These are phyloP conservation scores for Lablab purpureus DNA, from an alignment of 306 rosid species.

Conservation along the genomic window DNA sequence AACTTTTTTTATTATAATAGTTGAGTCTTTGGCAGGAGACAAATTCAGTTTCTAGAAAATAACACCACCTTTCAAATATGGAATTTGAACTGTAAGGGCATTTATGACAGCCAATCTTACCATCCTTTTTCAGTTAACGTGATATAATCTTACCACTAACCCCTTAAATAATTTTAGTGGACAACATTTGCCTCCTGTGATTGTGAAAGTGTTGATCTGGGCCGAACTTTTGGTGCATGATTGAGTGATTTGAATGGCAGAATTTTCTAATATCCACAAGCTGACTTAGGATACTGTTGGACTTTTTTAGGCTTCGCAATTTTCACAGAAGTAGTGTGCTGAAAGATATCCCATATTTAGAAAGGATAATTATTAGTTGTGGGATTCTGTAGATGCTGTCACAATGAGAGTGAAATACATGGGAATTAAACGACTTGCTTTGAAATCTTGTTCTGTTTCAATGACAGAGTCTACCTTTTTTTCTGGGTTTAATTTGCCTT, in stretches of 20 bases:
- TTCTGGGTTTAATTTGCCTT: constrained; percentile 17
- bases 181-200: not conserved
- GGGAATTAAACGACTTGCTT: constrained; percentile 5
- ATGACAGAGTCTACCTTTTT: constrained; percentile 1
- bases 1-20: too few species aligned
- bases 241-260: not conserved
- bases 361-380: not conserved
- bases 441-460: constrained; percentile 20
- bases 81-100: not conserved
- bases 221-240: not conserved
- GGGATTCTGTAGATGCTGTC: not conserved
- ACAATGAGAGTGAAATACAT: not conserved
- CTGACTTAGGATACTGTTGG: constrained; percentile 2
- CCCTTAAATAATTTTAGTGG: not conserved
- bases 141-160: not conserved
- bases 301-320: not conserved
- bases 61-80: not conserved
- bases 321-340: not conserved
- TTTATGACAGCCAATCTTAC: constrained; percentile 4
- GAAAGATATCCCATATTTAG: constrained; percentile 10
- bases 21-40: too few species aligned
- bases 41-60: too few species aligned
- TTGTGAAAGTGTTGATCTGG: too few species aligned
- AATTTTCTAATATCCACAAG: not conserved
- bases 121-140: not conserved